Conservation (phyloP, 768 basidiomycete genomes). For the Phaffia australis region DNA sequence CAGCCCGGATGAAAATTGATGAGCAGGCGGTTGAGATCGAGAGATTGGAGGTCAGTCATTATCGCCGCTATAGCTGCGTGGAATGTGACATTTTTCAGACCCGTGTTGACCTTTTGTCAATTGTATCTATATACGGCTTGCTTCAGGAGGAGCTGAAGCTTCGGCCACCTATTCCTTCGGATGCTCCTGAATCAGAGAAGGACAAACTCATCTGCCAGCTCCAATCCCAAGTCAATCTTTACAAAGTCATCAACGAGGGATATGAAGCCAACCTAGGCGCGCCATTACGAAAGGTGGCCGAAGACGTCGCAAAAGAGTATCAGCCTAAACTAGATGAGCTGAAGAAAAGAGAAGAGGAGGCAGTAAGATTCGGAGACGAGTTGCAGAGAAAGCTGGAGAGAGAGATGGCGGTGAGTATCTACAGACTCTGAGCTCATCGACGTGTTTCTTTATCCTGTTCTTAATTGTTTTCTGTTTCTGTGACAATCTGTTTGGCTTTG, state of each 20-base stretch:
- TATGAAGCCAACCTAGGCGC: slow-evolving; percentile 23
- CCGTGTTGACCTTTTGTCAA: too few relatives aligned
- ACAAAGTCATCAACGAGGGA: slow-evolving; percentile 19
- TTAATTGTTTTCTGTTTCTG: not conserved
- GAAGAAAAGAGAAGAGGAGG: slow-evolving; percentile 21
- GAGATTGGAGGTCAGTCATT: slow-evolving; percentile 53
- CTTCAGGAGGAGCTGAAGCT: slow-evolving; percentile 48
- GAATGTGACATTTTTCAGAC: too few relatives aligned
- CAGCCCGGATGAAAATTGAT: slow-evolving; percentile 63
- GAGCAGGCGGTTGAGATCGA: slow-evolving; percentile 73
- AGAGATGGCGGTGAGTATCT: slow-evolving; percentile 19
- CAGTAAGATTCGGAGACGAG: slow-evolving; percentile 18
- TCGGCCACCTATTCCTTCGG: slow-evolving; percentile 55
- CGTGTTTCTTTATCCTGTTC: not conserved
- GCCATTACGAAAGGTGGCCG: slow-evolving; percentile 22
- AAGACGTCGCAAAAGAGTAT: slow-evolving; percentile 25
- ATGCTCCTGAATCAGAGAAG: slow-evolving; percentile 61
- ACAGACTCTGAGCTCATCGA: too few relatives aligned
- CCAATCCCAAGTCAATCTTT: slow-evolving; percentile 16
- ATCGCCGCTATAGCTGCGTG: too few relatives aligned
- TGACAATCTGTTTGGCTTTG: not conserved
- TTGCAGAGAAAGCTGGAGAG: slow-evolving; percentile 18
- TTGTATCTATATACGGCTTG: too few relatives aligned
- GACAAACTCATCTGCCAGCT: slow-evolving; percentile 42
- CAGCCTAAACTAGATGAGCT: slow-evolving; percentile 12